A percentile compares a stretch with the other conserved stretches of the same genome.
Conservation (phyloP, 2,329 filamentous ascomycete genomes). For the Didymella pinodella region DNA sequence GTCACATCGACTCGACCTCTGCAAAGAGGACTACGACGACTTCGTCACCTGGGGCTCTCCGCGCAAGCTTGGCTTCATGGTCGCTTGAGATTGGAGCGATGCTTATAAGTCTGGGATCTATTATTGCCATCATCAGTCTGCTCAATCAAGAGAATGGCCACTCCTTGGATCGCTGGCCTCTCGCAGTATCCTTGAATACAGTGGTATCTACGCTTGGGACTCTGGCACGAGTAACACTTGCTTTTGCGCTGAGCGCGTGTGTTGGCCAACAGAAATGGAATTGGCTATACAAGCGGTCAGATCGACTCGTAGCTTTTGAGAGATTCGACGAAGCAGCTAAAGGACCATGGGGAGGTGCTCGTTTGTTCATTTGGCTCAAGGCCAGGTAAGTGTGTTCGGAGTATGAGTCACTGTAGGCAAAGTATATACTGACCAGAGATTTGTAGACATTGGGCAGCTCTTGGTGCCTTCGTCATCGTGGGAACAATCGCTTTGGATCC, state of each 20-base stretch:
- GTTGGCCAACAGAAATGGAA: conserved; percentile 27
- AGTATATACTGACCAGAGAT: background rate
- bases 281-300: conserved; percentile 19
- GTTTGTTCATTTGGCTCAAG: conserved; percentile 21
- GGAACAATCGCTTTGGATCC: conserved; percentile 21
- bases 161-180: conserved; percentile 15
- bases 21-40: background rate
- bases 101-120: conserved; percentile 1
- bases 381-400: conserved; percentile 3
- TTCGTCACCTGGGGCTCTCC: too few relatives aligned
- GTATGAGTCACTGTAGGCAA: too few relatives aligned
- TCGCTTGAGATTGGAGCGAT: conserved; percentile 8
- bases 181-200: conserved; percentile 22
- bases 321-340: conserved; percentile 28
- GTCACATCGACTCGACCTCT: background rate
- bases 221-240: conserved; percentile 18
- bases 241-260: conserved; percentile 25
- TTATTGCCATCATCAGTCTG: conserved; percentile 14
- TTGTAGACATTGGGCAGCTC: conserved; percentile 19
- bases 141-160: conserved; percentile 13
- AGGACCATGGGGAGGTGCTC: conserved; percentile 22
- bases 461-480: conserved; percentile 17
- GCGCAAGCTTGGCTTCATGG: conserved; percentile 7
- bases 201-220: conserved; percentile 21
- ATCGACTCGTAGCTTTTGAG: conserved; percentile 10